Percentiles rank a stretch among this genome's conserved stretches.
These are phyloP conservation scores for Dictyostelium purpureum DNA, from an alignment of 78 protist genomes.

Conservation along the genomic window DNA sequence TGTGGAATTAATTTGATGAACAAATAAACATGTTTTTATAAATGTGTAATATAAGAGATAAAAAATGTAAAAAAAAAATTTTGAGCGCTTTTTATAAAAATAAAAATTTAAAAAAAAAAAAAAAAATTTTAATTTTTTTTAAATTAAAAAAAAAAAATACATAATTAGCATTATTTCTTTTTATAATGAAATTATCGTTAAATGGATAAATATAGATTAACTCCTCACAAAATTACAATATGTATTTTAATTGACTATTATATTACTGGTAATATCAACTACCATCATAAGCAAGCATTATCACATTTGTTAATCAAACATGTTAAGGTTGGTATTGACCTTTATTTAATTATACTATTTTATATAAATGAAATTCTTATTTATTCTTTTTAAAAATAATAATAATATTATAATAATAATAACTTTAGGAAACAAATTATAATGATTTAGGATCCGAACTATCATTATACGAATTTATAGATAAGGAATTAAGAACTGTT, in stretches of 20 bases:
- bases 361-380: neutral
- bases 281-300: conserved; percentile 27
- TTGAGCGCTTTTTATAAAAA: no score
- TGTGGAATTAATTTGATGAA: no score
- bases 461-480: conserved; percentile 12
- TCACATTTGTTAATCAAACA: conserved; percentile 42
- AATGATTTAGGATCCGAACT: neutral
- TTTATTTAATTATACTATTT: neutral
- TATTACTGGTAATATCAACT: neutral
- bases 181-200: neutral
- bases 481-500: neutral
- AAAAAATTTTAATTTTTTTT: no score
- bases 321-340: conserved; percentile 8
- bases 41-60: no score
- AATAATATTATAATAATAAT: neutral
- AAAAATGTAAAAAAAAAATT: no score
- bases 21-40: no score
- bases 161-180: no score
- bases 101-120: no score
- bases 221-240: conserved; percentile 62
- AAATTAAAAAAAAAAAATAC: no score
- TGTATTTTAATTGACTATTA: conserved; percentile 56
- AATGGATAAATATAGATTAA: conserved; percentile 36
- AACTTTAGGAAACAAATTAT: neutral
- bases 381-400: neutral